Evolutionary conservation across 2,329 filamentous ascomycete genomes (phyloP).

Genomic region (Sphaerulina populicola): DNA sequence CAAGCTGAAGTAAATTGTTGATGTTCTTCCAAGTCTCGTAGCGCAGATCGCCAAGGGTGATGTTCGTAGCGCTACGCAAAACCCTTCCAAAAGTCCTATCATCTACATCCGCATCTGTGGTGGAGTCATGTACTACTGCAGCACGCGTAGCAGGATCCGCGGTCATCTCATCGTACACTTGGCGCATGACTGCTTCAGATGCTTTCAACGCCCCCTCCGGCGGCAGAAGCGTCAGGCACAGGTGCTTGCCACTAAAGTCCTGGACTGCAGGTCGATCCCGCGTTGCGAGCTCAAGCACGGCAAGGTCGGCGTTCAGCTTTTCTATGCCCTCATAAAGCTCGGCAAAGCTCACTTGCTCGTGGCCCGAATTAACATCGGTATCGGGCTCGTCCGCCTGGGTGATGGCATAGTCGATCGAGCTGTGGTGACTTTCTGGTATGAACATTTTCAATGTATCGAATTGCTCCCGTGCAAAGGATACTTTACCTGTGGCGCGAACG

Average conservation of each 20-base stretch:
- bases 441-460: slow-evolving; percentile 12
- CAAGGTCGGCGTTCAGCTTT: slow-evolving; percentile 22
- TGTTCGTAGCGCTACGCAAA: slow-evolving; percentile 18
- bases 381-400: slow-evolving; percentile 1
- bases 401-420: slow-evolving; percentile 9
- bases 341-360: slow-evolving; percentile 2
- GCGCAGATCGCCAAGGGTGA: slow-evolving; percentile 40
- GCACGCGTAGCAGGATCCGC: slow-evolving; percentile 28
- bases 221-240: slow-evolving; percentile 34
- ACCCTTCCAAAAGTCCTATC: neutral
- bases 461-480: slow-evolving; percentile 21
- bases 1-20: slow-evolving; percentile 37
- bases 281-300: slow-evolving; percentile 21
- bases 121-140: neutral
- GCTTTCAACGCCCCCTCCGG: slow-evolving; percentile 15
- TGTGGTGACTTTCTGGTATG: slow-evolving; percentile 7
- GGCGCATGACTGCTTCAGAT: slow-evolving; percentile 29
- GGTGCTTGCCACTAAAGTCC: slow-evolving; percentile 31
- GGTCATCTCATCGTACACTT: slow-evolving; percentile 40
- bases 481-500: slow-evolving; percentile 13
- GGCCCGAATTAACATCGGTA: neutral
- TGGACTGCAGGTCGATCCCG: slow-evolving; percentile 20
- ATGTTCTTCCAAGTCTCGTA: slow-evolving; percentile 45
- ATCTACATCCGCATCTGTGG: neutral
- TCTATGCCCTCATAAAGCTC: slow-evolving; percentile 9